These are phyloP conservation scores for Tetraselmis chui DNA, from an alignment of 139 green algal species.

Conservation along the genomic window DNA sequence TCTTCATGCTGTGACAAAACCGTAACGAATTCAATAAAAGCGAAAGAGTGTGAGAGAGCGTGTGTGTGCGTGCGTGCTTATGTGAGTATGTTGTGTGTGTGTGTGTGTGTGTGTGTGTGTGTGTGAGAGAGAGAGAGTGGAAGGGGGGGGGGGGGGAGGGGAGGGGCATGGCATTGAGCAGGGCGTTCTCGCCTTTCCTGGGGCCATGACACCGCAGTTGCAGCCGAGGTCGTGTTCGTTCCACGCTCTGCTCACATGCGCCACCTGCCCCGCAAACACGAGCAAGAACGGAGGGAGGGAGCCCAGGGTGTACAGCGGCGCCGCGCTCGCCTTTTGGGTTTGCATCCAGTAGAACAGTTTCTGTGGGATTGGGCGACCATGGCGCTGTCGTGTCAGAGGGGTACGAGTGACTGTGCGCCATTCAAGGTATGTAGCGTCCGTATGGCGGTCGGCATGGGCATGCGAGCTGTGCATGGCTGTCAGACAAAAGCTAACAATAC, in stretches of 20 bases:
- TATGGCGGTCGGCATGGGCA: no score
- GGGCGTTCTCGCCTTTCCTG: background rate
- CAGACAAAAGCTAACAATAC: no score
- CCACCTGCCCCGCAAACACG: background rate
- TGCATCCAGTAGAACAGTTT: background rate
- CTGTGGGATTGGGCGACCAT: background rate
- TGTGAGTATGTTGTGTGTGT: no score
- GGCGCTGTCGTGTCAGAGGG: no score
- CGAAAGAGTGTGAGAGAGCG: no score
- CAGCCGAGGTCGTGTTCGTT: conserved; percentile 4
- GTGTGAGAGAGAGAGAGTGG: background rate
- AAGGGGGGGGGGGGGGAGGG: no score
- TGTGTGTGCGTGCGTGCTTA: no score
- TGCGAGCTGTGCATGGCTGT: no score
- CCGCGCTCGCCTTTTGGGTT: background rate
- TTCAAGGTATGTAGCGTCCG: background rate
- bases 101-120: background rate
- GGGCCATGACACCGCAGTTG: background rate
- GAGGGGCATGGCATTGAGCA: background rate
- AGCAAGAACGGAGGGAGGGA: background rate
- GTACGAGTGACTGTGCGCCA: background rate
- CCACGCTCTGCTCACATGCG: background rate
- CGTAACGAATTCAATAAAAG: background rate
- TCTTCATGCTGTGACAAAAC: background rate
- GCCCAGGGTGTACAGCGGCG: background rate